phyloP scores from a whole-genome alignment of 208 protist species.

The Leishmania tropica region DNA sequence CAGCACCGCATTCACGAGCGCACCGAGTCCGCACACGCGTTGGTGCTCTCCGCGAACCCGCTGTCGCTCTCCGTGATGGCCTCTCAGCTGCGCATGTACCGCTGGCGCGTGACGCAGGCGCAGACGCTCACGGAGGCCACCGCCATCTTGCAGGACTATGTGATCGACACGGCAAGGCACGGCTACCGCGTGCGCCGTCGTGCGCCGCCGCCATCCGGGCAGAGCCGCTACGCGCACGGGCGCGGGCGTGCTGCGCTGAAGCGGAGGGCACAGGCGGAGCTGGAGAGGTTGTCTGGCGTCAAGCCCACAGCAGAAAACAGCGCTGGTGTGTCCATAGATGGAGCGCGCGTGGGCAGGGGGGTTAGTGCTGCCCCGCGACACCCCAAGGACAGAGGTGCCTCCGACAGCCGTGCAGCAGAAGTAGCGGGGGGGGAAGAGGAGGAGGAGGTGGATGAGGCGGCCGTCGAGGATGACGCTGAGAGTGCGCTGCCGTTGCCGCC shows the following conservation, averaged over 20 bases:
- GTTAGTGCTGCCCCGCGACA: neutral
- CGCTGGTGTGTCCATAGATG: neutral
- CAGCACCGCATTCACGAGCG: constrained; percentile 60
- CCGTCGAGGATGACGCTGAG: constrained; percentile 15
- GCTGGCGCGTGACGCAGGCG: constrained; percentile 80
- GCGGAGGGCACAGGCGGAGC: constrained; percentile 19
- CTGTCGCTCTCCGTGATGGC: constrained; percentile 78
- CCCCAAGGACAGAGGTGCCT: neutral
- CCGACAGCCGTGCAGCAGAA: neutral
- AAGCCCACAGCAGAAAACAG: neutral
- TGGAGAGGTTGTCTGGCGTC: constrained; percentile 10
- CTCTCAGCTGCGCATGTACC: constrained; percentile 84
- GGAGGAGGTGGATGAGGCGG: neutral
- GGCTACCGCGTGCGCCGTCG: constrained; percentile 52
- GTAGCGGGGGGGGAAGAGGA: neutral
- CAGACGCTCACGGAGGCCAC: constrained; percentile 70
- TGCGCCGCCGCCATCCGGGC: constrained; percentile 9
- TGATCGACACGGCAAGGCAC: constrained; percentile 34
- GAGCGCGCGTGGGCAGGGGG: neutral
- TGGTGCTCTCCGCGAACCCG: constrained; percentile 81
- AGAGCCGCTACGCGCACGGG: constrained; percentile 48
- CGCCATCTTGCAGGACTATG: constrained; percentile 53
- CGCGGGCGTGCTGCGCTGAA: constrained; percentile 30
- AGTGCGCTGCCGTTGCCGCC: constrained; percentile 22
- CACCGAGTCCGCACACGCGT: constrained; percentile 45